Conservation (phyloP, 192 early-diverging fungal species). For the Jimgerdemannia flammicorona region DNA sequence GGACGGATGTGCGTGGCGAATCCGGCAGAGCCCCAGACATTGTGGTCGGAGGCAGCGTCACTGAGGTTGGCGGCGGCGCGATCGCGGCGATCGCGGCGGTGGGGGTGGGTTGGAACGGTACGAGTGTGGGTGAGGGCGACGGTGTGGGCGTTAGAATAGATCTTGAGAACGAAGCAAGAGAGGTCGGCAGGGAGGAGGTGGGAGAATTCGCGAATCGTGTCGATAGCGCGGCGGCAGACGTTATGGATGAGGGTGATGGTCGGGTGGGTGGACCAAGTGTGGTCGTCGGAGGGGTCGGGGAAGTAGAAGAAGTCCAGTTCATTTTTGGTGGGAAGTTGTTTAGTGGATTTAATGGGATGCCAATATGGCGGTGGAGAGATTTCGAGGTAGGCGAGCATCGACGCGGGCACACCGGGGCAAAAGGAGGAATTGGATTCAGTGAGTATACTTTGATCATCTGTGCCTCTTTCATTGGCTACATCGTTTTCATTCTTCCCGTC, state of each 20-base stretch:
- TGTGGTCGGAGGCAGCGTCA: neutral
- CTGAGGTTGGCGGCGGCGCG: slow-evolving; percentile 2
- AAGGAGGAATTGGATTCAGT: slow-evolving; percentile 14
- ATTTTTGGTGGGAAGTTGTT: neutral
- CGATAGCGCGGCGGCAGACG: neutral
- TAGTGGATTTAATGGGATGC: slow-evolving; percentile 1
- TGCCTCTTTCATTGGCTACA: slow-evolving; percentile 12
- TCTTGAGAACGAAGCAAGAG: slow-evolving; percentile 23
- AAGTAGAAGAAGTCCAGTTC: slow-evolving; percentile 31
- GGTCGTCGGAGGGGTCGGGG: slow-evolving; percentile 9
- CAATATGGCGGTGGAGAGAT: slow-evolving; percentile 16
- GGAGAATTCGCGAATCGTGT: slow-evolving; percentile 2
- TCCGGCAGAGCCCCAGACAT: neutral
- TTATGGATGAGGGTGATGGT: slow-evolving; percentile 12
- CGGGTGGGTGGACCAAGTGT: slow-evolving; percentile 20
- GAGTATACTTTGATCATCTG: neutral
- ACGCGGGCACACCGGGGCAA: slow-evolving; percentile 29
- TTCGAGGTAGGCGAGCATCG: slow-evolving; percentile 25
- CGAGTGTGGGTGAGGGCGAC: slow-evolving; percentile 17
- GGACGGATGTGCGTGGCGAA: slow-evolving; percentile 8
- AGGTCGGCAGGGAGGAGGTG: slow-evolving; percentile 15
- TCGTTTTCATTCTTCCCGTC: slow-evolving; percentile 3
- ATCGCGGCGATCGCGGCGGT: slow-evolving; percentile 10
- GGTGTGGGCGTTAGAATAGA: slow-evolving; percentile 34
- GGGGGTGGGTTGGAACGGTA: slow-evolving; percentile 14